Base-by-base conservation (phyloP, 148 eudicot genomes). In the Vaccinium corymbosum region DNA sequence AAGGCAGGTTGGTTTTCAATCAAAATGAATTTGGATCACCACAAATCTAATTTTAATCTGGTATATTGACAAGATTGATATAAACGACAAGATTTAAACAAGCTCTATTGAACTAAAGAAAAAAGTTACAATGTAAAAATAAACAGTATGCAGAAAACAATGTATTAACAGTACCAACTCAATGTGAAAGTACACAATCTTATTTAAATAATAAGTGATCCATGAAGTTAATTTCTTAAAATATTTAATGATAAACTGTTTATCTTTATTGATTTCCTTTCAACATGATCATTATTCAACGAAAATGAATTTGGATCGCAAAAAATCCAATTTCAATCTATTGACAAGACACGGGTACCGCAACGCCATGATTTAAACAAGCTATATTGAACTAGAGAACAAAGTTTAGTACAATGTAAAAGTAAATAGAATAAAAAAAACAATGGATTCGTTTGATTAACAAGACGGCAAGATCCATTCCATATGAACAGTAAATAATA, bases 241-340 rank as follows among this genome's bases (percentile, higher is more conserved):
- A 42, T 42, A 6, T 42, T 42, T 42, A 42, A 42, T 42, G 46
- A 42, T 42, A 42, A 42, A 42, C 46, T 61, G 2, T 62, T 80
- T 20, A 38, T 48, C 52, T 80, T 66, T 80, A 32, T 16, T 81
- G 52, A 73, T 19, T 81, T 64, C 51, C 56, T 64, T 48, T 22
- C 5, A 29, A 62, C 25, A 38, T 66, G 73, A 81, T 81, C 83
- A 81, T 81, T 14, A 20, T 46, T 46, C 35, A 29, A 20, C 14
- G 46, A 42, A 42, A 42, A 42, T 42, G 6, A 42, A 42, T 42
- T 42, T 42, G 46, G 46, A 42, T 42, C 46, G 5, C 46, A 5
- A 42, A 42, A 42, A 42, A 3, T 42, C 6, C 46, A 42, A 42
- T 42, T 4, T 42, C 46, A 42, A 42, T 42, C 46, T 42, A 42